Evolutionary conservation across 176 grass and related monocot genomes (phyloP).

Genomic region (Microstegium vimineum): DNA sequence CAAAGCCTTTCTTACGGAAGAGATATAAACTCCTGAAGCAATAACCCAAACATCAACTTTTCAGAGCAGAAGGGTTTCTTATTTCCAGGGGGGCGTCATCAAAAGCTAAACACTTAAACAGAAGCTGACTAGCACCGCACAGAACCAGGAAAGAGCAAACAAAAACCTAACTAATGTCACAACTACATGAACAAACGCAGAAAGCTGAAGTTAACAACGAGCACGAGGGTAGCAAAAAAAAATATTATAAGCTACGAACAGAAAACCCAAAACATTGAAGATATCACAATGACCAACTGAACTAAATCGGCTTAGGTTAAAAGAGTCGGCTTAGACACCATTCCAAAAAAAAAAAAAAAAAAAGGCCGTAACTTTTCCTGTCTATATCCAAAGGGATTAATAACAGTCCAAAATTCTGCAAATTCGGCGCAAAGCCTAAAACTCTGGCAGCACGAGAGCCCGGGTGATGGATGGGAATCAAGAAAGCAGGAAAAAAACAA

Average conservation of each 20-base stretch:
- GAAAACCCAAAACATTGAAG: neutral
- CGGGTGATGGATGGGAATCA: neutral
- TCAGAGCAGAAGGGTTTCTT: neutral
- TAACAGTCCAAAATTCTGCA: neutral
- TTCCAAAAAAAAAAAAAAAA: too few species aligned
- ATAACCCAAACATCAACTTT: slow-evolving; percentile 18
- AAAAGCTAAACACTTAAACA: slow-evolving; percentile 10
- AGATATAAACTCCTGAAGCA: slow-evolving; percentile 21
- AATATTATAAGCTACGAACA: neutral
- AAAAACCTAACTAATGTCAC: slow-evolving; percentile 4
- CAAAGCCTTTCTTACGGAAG: slow-evolving; percentile 17
- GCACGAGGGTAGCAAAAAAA: neutral
- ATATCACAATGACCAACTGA: neutral
- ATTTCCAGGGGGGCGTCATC: neutral
- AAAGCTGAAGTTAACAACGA: slow-evolving; percentile 11
- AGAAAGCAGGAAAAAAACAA: slow-evolving; percentile 1
- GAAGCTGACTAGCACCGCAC: neutral
- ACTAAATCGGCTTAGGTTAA: neutral
- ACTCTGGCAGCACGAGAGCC: neutral
- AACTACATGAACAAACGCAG: slow-evolving; percentile 23
- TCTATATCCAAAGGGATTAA: neutral
- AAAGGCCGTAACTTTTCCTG: slow-evolving; percentile 17
- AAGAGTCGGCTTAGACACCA: neutral
- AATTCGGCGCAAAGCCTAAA: neutral
- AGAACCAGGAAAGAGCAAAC: slow-evolving; percentile 19